Percentiles rank a stretch among this genome's conserved stretches.
Conservation (phyloP, 495 filamentous ascomycete species). For the Chaetomium cochliodes region DNA sequence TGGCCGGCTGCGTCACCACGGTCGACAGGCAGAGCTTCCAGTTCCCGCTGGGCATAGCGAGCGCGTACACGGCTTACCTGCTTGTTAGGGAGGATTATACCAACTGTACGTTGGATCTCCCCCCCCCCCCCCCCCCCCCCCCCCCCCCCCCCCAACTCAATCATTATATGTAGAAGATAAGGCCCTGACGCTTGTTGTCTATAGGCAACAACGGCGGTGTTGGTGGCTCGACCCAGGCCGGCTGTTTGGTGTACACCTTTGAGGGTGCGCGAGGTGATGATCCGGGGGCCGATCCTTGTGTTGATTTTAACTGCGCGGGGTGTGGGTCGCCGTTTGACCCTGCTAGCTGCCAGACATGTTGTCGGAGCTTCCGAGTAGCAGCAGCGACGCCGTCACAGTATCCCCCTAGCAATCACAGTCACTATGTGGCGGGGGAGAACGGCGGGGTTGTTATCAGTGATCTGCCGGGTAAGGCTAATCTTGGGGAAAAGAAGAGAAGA, state of each 20-base stretch:
- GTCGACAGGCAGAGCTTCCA: conserved; percentile 18
- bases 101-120: too few relatives aligned
- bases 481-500: too few relatives aligned
- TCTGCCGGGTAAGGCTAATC: neutral
- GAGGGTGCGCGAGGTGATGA: conserved; percentile 14
- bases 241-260: conserved; percentile 19
- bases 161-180: conserved; percentile 11
- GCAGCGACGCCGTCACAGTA: conserved; percentile 5
- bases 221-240: conserved; percentile 12
- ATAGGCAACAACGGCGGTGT: conserved; percentile 20
- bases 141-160: too few relatives aligned
- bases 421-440: conserved; percentile 10
- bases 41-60: conserved; percentile 12
- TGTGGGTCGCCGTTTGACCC: conserved; percentile 12
- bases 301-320: neutral
- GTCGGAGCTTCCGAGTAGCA: neutral
- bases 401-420: conserved; percentile 9
- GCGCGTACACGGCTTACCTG: conserved; percentile 15
- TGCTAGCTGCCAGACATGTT: neutral
- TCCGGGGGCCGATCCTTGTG: conserved; percentile 3
- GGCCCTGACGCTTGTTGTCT: conserved; percentile 6
- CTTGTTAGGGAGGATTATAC: conserved; percentile 20
- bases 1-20: conserved; percentile 15
- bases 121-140: too few relatives aligned
- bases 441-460: conserved; percentile 5